These are phyloP conservation scores for Sambucus nigra DNA, from an alignment of 129 eudicot species.

Conservation along the genomic window DNA sequence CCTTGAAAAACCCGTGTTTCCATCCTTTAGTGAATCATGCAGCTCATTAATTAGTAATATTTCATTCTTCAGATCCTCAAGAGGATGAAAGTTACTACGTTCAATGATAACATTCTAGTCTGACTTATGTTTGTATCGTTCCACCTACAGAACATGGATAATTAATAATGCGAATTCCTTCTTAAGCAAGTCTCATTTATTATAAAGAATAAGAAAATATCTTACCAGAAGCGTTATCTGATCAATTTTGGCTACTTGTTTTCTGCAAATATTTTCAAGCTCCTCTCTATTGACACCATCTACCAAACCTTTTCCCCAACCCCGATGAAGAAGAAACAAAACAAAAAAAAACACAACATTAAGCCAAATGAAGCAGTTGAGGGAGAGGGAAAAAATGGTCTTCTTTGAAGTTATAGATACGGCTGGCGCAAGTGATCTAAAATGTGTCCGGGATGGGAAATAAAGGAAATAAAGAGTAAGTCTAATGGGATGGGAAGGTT, in stretches of 20 bases:
- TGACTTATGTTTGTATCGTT: slow-evolving; percentile 35
- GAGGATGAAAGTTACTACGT: slow-evolving; percentile 10
- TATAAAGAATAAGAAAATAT: too few relatives aligned
- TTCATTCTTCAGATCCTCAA: slow-evolving; percentile 22
- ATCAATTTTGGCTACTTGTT: slow-evolving; percentile 82
- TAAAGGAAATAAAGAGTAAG: too few relatives aligned
- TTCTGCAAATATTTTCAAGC: slow-evolving; percentile 58
- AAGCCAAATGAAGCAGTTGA: too few relatives aligned
- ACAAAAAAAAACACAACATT: background rate
- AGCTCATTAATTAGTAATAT: slow-evolving; percentile 18
- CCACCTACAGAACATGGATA: slow-evolving; percentile 34
- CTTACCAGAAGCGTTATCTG: slow-evolving; percentile 63
- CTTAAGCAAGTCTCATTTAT: background rate
- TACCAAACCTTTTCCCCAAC: slow-evolving; percentile 16
- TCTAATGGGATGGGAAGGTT: too few relatives aligned
- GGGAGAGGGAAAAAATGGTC: too few relatives aligned
- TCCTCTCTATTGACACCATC: slow-evolving; percentile 45
- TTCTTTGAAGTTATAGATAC: too few relatives aligned
- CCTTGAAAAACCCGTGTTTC: too few relatives aligned
- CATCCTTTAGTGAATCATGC: slow-evolving; percentile 8
- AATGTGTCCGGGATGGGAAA: too few relatives aligned
- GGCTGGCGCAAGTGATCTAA: too few relatives aligned
- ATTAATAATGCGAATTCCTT: slow-evolving; percentile 5
- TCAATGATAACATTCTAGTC: background rate
- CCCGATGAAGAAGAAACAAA: slow-evolving; percentile 25